Evolutionary conservation across 805 yeast genomes (phyloP).

Genomic region (Candida berthetii): DNA sequence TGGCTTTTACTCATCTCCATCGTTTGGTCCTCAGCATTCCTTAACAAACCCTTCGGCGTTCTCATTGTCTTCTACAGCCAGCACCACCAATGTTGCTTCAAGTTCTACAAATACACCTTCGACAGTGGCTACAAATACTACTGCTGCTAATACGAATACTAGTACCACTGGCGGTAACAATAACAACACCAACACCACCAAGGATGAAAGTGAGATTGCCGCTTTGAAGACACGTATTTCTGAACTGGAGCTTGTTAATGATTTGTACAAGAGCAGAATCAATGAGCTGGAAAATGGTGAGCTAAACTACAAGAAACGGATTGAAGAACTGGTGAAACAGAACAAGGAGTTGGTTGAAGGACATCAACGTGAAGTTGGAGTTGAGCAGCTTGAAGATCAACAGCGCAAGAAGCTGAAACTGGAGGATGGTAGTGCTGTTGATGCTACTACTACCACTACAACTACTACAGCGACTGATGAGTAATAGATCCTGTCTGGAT

Average conservation of each 20-base stretch:
- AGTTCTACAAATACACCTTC: background rate
- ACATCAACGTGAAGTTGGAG: no score
- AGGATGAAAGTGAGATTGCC: constrained; percentile 25
- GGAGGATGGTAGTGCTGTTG: constrained; percentile 5
- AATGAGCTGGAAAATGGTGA: constrained; percentile 57
- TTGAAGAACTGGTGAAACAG: constrained; percentile 6
- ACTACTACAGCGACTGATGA: background rate
- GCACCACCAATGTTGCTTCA: background rate
- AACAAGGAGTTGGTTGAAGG: background rate
- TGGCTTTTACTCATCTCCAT: constrained; percentile 31
- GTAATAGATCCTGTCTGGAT: background rate
- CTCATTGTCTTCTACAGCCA: constrained; percentile 5
- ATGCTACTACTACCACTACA: background rate
- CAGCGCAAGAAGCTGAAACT: constrained; percentile 13
- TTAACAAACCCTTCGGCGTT: constrained; percentile 21
- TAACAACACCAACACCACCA: constrained; percentile 2
- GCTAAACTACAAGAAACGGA: constrained; percentile 6
- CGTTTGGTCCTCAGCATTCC: constrained; percentile 38
- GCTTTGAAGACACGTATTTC: constrained; percentile 69
- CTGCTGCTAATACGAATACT: constrained; percentile 3
- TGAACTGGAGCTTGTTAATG: constrained; percentile 88
- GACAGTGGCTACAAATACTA: constrained; percentile 5
- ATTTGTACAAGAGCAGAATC: constrained; percentile 76
- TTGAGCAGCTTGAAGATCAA: no score
- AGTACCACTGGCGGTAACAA: background rate